Evolutionary conservation across 495 filamentous ascomycete genomes (phyloP), one percentile per base, ranked within the genome.

Genomic region (Barbatosphaeria neglecta): DNA sequence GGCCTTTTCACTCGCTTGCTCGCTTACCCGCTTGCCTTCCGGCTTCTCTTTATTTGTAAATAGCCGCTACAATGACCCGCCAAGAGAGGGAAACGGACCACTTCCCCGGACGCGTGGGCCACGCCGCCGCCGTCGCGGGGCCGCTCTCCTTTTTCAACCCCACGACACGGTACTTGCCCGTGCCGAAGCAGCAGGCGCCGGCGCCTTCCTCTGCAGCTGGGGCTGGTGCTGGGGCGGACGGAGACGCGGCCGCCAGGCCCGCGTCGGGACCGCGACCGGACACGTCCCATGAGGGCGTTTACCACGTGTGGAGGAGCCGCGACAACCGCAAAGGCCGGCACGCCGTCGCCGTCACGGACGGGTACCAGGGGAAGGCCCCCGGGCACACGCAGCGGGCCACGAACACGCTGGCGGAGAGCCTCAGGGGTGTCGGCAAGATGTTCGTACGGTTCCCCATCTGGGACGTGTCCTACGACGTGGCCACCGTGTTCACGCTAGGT

Each of bases 271-370:
- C 9, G 18, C 22, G 13, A n/a, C 16, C 37, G 43, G 22, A 35
- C 15, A 39, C 18, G 22, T 17, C 20, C 38, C 37, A 43, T 15
- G 16, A 37, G 17, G 47, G 44, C 6, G 41, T 50, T 22, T 61
- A 57, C 45, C 53, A 60, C 22, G 39, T 64, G 43, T 59, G 59
- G 61, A 74, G 76, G 13, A 80, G 80, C 37, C 73, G 83, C n/a
- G 81, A 86, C 58, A 84, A 83, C 55, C 69, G 82, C 37, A 86
- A 86, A 24, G 66, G 82, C 19, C 69, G 83, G 16, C 82, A 86
- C 60, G 65, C 77, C 15, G 54, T 83, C 1, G 48, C 68, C 3
- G 59, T 85, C 41, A 61, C 68, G 6, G 56, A 63, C 10, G 44
- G 58, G 7, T 18, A 46, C 2, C 44, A 54, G 0, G 46, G 57